Conservation (phyloP, 2,329 filamentous ascomycete genomes). For the Plectosphaerella sp. region DNA sequence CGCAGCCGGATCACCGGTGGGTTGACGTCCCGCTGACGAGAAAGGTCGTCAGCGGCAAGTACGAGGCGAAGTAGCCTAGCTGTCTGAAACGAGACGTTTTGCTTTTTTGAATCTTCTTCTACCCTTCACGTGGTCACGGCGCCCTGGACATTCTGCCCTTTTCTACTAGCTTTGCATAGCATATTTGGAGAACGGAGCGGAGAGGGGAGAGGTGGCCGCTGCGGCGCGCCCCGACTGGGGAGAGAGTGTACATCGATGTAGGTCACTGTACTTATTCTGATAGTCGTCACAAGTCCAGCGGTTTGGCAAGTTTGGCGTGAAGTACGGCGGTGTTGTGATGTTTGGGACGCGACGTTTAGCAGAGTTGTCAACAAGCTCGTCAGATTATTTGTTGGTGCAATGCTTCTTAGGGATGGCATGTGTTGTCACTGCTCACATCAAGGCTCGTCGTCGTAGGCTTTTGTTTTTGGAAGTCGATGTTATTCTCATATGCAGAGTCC, state of each 20-base stretch:
- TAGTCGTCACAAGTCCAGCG: not conserved
- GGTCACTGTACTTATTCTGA: not conserved
- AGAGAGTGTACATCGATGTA: not conserved
- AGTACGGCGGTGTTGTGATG: too few relatives aligned
- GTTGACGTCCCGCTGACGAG: slow-evolving; percentile 59
- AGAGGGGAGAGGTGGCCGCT: not conserved
- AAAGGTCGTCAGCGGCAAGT: slow-evolving; percentile 73
- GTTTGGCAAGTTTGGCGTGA: too few relatives aligned
- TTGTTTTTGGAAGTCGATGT: too few relatives aligned
- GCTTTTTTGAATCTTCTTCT: not conserved
- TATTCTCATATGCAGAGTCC: too few relatives aligned
- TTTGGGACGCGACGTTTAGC: too few relatives aligned
- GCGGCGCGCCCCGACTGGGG: not conserved
- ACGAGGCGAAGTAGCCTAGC: slow-evolving; percentile 48
- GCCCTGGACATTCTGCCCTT: not conserved
- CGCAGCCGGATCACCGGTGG: slow-evolving; percentile 46
- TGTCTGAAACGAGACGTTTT: not conserved
- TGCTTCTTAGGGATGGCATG: too few relatives aligned
- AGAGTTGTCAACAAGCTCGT: too few relatives aligned
- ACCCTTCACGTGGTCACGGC: not conserved
- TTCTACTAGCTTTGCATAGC: not conserved
- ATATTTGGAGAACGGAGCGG: not conserved
- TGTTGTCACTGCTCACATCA: too few relatives aligned
- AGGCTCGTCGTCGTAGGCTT: too few relatives aligned
- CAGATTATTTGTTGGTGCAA: too few relatives aligned